These are phyloP conservation scores for Dissophora globulifera DNA, from an alignment of 192 early-diverging fungal genomes.

Conservation along the genomic window DNA sequence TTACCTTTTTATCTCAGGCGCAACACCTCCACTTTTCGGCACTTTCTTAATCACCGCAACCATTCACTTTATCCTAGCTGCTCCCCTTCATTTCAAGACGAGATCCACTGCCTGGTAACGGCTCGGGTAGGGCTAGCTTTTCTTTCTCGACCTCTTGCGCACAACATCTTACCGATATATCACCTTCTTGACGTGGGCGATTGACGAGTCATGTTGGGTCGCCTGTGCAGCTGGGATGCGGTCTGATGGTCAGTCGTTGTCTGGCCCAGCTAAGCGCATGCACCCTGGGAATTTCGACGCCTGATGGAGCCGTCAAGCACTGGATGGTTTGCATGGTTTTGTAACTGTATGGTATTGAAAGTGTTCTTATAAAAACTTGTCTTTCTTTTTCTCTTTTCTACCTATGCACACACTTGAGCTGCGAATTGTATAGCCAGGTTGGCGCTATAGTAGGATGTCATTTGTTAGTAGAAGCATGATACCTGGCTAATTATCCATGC, in stretches of 20 bases:
- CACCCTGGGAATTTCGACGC: constrained; percentile 18
- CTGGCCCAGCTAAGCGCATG: constrained; percentile 19
- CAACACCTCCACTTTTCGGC: neutral
- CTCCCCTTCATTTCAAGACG: neutral
- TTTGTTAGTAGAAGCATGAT: constrained; percentile 1
- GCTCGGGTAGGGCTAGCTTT: neutral
- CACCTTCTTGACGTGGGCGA: too few relatives aligned
- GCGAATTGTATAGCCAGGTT: constrained; percentile 1
- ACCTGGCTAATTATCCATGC: constrained; percentile 1
- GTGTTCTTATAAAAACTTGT: neutral
- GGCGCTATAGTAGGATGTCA: neutral
- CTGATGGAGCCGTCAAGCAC: constrained; percentile 7
- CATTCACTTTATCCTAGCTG: neutral
- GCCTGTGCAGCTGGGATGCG: too few relatives aligned
- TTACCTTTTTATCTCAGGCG: neutral
- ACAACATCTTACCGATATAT: neutral
- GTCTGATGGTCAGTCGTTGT: constrained; percentile 1
- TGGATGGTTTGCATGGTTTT: neutral
- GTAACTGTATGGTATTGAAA: neutral
- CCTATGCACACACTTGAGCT: neutral
- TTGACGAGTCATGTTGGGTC: too few relatives aligned
- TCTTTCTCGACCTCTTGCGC: constrained; percentile 5
- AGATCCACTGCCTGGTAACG: neutral
- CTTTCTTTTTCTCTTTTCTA: neutral
- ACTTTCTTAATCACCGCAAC: neutral